Conservation (phyloP, 306 rosid species). For the Castanospermum australe region DNA sequence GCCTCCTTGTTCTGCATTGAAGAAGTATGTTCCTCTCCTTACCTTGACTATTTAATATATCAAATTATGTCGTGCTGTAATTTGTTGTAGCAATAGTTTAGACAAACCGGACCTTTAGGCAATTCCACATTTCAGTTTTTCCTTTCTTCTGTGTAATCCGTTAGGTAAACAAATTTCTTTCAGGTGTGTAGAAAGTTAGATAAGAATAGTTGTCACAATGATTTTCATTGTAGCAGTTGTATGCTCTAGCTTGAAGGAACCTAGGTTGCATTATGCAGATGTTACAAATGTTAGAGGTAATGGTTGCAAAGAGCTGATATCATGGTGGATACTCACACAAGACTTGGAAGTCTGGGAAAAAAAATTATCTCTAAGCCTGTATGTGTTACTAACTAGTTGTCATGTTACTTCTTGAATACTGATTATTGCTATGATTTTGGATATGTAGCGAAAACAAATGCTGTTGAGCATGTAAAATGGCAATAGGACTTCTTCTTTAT, state of each 20-base stretch:
- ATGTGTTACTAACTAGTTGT: neutral
- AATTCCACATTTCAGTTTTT: neutral
- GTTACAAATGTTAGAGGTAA: too few relatives aligned
- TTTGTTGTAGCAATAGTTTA: conserved; percentile 3
- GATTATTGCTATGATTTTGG: neutral
- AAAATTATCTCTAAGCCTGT: neutral
- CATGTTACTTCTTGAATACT: too few relatives aligned
- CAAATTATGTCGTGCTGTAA: conserved; percentile 14
- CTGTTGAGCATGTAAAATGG: neutral
- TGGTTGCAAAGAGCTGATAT: neutral
- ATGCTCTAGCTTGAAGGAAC: neutral
- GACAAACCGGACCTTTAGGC: neutral
- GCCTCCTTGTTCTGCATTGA: conserved; percentile 95
- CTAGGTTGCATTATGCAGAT: neutral
- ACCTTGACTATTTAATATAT: neutral
- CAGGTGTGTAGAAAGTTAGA: neutral
- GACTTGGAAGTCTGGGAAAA: neutral
- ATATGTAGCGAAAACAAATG: neutral
- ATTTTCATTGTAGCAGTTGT: neutral
- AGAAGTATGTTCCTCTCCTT: conserved; percentile 54
- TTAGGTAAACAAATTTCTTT: neutral
- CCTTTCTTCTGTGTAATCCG: neutral
- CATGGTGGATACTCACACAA: neutral
- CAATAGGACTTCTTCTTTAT: neutral
- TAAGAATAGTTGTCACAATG: neutral